Base-by-base conservation (phyloP, 2,329 filamentous ascomycete genomes). In the Fusarium dlaminii region DNA sequence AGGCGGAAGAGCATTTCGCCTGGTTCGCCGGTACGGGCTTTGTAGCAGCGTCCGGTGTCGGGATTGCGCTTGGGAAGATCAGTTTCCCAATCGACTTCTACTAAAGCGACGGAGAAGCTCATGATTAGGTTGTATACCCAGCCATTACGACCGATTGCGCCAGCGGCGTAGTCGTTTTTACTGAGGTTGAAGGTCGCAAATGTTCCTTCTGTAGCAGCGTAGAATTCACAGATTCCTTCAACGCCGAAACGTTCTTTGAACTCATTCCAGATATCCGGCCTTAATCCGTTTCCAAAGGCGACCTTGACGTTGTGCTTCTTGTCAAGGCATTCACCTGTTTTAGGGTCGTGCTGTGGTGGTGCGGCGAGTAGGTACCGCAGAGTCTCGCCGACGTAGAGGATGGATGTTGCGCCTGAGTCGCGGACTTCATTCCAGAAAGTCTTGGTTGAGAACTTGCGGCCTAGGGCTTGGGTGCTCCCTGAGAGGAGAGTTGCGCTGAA, bases 321-420 rank as follows among this genome's bases (percentile, higher is more conserved):
- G 81, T 97, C 95, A 40, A 94, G 85, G 69, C 89, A 87, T 78
- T 92, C 89, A 27, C 91, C 91, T 0, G 91, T 94, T 12, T 80
- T 80, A 0, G 91, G 86, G 74, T 94, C 91, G 32, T 86, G 81
- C 63, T 92, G 87, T 1, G 89, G 86, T 5, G 92, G 89, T 0
- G 90, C 90, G 0, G 92, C 87, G 17, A 97, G 87, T 8, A 97
- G 88, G 80, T 97, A 97, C 11, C 94, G 91, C 73, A 94, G 92
- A 1, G 94, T 96, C 82, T 97, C 94, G 59, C 94, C 94, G 20
- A 97, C 94, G 79, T 97, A 97, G 80, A 97, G 94, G 70, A 97
- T 92, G 8, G 91, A 87, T 3, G 93, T 96, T 27, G 94, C 92
- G 14, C 91, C 84, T 55, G 88, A 89, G 49, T 88, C 87, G n/a